phyloP scores from a whole-genome alignment of 805 yeast genomes.

The Candida railenensis region DNA sequence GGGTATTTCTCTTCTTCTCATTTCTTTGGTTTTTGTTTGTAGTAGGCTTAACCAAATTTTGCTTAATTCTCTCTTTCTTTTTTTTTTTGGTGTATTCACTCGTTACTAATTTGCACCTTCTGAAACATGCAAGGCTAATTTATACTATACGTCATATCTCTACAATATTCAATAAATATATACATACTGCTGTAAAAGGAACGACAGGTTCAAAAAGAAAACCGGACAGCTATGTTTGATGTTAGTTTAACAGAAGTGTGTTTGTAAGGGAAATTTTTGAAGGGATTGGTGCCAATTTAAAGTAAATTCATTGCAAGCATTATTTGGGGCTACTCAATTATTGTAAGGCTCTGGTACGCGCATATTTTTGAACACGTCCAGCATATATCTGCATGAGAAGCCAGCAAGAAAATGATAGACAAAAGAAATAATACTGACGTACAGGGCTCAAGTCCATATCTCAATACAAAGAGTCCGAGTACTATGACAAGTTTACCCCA shows the following conservation, averaged over 20 bases:
- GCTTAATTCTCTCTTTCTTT: no score
- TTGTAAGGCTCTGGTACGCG: not conserved
- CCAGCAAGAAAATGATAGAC: not conserved
- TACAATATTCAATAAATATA: no score
- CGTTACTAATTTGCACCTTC: no score
- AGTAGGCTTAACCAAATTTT: no score
- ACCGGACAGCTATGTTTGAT: slow-evolving; percentile 3
- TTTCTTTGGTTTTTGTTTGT: no score
- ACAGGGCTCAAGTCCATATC: not conserved
- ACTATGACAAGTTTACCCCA: not conserved
- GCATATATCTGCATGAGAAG: slow-evolving; percentile 1
- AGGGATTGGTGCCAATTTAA: slow-evolving; percentile 1
- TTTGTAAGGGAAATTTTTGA: not conserved
- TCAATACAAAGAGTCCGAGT: no score
- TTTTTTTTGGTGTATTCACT: no score
- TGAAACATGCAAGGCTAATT: no score
- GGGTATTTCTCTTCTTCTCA: no score
- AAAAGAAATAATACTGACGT: not conserved
- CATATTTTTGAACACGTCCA: slow-evolving; percentile 1
- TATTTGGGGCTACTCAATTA: no score
- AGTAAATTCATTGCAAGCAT: not conserved
- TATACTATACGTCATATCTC: no score
- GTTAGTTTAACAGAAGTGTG: slow-evolving; percentile 1
- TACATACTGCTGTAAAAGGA: slow-evolving; percentile 5
- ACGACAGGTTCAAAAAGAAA: slow-evolving; percentile 3